Evolutionary conservation across 345 rosid genomes (phyloP).

Genomic region (Anastatica hierochuntica): DNA sequence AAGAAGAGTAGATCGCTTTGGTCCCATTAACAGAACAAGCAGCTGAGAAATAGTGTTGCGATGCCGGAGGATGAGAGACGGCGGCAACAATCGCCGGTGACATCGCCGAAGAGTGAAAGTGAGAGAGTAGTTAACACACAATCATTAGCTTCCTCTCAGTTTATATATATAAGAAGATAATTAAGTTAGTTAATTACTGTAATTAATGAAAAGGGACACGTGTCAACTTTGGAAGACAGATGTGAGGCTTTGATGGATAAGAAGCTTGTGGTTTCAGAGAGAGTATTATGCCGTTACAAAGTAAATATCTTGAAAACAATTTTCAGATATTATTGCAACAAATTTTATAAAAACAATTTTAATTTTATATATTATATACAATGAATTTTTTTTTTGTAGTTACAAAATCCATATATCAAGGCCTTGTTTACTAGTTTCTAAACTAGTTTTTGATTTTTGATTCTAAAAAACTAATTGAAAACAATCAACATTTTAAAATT

Average conservation of each 20-base stretch:
- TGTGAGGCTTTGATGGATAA: conserved; percentile 1
- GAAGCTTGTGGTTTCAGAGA: conserved; percentile 13
- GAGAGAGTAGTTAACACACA: not conserved
- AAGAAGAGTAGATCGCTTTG: conserved; percentile 8
- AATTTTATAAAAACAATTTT: no score
- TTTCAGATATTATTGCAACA: not conserved
- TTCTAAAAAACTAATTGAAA: no score
- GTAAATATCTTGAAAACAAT: not conserved
- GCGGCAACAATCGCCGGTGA: conserved; percentile 24
- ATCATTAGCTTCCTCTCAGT: not conserved
- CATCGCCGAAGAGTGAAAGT: not conserved
- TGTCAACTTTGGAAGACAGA: not conserved
- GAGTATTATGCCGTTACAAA: not conserved
- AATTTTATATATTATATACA: no score
- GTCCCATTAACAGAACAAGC: not conserved
- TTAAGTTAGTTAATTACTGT: not conserved
- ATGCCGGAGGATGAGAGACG: conserved; percentile 19
- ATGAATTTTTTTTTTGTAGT: no score
- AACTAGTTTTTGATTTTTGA: no score
- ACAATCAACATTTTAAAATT: no score
- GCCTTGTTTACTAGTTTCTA: no score
- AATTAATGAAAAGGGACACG: conserved; percentile 7
- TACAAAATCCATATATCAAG: no score
- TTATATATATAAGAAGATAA: not conserved
- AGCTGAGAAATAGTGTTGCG: conserved; percentile 5